Percentiles rank a stretch among this genome's conserved stretches.
Conservation (phyloP, 495 filamentous ascomycete species). For the Neurospora sublineolata region DNA sequence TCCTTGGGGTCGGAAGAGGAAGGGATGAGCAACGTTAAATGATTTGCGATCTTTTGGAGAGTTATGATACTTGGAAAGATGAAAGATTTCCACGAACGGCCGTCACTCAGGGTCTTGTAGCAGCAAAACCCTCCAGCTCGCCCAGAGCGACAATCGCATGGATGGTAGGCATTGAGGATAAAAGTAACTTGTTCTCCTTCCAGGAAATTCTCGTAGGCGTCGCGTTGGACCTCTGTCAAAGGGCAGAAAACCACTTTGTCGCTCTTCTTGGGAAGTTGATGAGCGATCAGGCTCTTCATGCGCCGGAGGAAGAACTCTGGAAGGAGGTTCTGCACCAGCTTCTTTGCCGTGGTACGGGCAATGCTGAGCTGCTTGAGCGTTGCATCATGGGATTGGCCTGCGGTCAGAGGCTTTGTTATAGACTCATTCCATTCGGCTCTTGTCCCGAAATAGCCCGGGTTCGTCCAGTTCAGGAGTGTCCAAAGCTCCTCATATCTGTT, state of each 20-base stretch:
- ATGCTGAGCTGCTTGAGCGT: conserved; percentile 70
- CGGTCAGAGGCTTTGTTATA: conserved; percentile 67
- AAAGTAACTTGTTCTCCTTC: conserved; percentile 58
- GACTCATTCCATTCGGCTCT: conserved; percentile 63
- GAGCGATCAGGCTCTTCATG: conserved; percentile 84
- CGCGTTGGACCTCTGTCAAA: conserved; percentile 67
- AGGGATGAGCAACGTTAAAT: conserved; percentile 81
- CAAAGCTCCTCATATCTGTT: conserved; percentile 97
- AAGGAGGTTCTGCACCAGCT: conserved; percentile 76
- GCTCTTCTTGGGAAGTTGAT: conserved; percentile 92
- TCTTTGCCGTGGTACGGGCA: conserved; percentile 72
- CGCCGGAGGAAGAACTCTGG: conserved; percentile 86
- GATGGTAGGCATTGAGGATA: conserved; percentile 54
- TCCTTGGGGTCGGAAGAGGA: conserved; percentile 52
- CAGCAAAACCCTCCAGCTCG: conserved; percentile 81
- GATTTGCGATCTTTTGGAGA: conserved; percentile 82
- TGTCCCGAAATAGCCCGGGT: conserved; percentile 77
- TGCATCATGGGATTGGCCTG: conserved; percentile 87
- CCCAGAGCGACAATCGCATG: conserved; percentile 57
- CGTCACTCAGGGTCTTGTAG: conserved; percentile 43
- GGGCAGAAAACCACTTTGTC: conserved; percentile 94
- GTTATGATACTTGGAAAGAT: conserved; percentile 80
- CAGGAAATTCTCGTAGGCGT: conserved; percentile 76
- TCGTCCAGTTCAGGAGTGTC: conserved; percentile 94
- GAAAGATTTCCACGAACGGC: conserved; percentile 56